Conservation (phyloP, 2,329 filamentous ascomycete species). For the Hirsutella rhossiliensis region DNA sequence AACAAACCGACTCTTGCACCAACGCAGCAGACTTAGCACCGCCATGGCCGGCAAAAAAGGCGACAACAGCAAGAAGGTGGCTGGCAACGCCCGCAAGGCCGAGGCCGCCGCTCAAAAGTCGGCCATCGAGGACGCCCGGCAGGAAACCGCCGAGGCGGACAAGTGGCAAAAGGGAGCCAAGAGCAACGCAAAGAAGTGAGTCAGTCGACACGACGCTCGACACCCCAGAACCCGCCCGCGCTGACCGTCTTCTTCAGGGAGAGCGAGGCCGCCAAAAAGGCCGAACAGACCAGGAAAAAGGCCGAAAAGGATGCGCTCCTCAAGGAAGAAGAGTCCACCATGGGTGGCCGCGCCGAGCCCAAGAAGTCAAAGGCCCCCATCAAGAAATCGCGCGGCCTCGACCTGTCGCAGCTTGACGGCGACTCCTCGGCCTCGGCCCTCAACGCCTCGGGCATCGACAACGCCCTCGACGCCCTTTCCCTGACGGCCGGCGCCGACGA, state of each 20-base stretch:
- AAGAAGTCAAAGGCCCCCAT: constrained; percentile 58
- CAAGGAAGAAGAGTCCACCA: constrained; percentile 65
- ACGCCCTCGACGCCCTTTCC: constrained; percentile 77
- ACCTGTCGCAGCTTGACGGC: constrained; percentile 62
- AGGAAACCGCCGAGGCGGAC: constrained; percentile 53
- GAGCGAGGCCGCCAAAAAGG: constrained; percentile 50
- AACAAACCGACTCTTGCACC: too few species aligned
- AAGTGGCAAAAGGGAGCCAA: constrained; percentile 85
- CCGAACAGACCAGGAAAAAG: constrained; percentile 81
- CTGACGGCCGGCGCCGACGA: constrained; percentile 43
- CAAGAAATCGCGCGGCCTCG: constrained; percentile 61
- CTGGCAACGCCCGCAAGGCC: constrained; percentile 85
- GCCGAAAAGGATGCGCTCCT: constrained; percentile 78
- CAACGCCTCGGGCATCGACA: constrained; percentile 82
- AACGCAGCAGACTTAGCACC: neutral
- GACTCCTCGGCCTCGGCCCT: constrained; percentile 47
- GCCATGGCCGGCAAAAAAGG: constrained; percentile 63
- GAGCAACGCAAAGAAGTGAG: constrained; percentile 75
- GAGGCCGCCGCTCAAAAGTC: constrained; percentile 74
- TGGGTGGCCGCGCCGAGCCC: constrained; percentile 43
- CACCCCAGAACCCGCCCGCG: neutral
- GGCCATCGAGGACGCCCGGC: constrained; percentile 55
- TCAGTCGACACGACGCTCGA: constrained; percentile 8
- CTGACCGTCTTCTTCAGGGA: constrained; percentile 15
- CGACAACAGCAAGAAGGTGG: constrained; percentile 80